These are phyloP conservation scores for Pseudisothecium myosuroides DNA, from an alignment of 225 moss, liverwort and hornwort genomes.

Conservation along the genomic window DNA sequence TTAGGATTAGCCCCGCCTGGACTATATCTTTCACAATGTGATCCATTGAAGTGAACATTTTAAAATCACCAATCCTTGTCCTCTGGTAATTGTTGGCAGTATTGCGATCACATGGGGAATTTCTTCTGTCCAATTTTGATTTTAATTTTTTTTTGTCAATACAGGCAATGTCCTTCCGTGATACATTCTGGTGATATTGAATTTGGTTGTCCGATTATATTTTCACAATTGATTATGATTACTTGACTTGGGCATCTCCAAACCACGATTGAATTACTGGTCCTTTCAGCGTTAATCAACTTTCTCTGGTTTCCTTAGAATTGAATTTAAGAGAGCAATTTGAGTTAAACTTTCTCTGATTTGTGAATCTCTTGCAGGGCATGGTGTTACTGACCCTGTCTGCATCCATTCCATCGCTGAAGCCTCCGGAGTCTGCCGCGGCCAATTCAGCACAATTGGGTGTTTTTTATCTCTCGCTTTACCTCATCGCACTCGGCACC, in stretches of 20 bases:
- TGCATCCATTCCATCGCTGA: constrained; percentile 40
- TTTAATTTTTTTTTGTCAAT: background rate
- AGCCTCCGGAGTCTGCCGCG: constrained; percentile 11
- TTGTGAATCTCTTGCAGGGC: constrained; percentile 37
- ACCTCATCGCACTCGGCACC: constrained; percentile 78
- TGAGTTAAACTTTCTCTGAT: background rate
- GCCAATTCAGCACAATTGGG: constrained; percentile 39
- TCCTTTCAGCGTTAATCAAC: background rate
- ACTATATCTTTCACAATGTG: background rate
- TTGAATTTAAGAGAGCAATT: background rate
- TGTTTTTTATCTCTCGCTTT: constrained; percentile 65
- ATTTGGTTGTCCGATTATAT: background rate
- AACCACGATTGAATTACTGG: background rate
- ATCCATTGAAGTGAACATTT: background rate
- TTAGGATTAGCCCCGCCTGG: background rate
- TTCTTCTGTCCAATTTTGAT: background rate
- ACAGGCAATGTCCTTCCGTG: background rate
- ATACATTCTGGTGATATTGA: background rate
- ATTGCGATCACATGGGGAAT: background rate
- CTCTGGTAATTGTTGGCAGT: background rate
- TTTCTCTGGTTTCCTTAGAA: background rate
- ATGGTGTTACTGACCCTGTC: constrained; percentile 76
- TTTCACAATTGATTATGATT: background rate
- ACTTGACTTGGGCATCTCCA: background rate
- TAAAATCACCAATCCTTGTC: background rate